Percentiles rank a stretch among this genome's conserved stretches.
Evolutionary conservation across 768 basidiomycete genomes (phyloP).

Genomic region (Scleroderma bovista): DNA sequence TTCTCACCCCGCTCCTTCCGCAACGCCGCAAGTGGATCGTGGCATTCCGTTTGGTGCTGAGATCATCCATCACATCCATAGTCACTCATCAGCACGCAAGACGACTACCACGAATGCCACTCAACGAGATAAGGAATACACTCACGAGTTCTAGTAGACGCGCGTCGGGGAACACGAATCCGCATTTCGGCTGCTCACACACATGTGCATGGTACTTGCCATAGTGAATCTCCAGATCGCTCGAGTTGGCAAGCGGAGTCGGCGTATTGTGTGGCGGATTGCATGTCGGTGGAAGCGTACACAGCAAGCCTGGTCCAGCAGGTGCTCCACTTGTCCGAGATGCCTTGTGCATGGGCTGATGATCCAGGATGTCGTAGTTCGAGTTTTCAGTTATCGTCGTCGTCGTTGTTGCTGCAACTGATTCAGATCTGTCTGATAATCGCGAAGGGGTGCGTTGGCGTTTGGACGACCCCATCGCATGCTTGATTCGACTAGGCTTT

Average conservation of each 20-base stretch:
- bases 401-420: slow-evolving; percentile 28
- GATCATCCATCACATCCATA: slow-evolving; percentile 1
- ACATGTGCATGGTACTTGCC: slow-evolving; percentile 81
- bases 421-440: slow-evolving; percentile 27
- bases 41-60: slow-evolving; percentile 82
- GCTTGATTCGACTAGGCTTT: too few relatives aligned
- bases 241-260: slow-evolving; percentile 57
- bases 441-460: slow-evolving; percentile 26
- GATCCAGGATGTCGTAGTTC: slow-evolving; percentile 4
- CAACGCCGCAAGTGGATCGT: slow-evolving; percentile 78
- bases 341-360: slow-evolving; percentile 30
- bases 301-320: slow-evolving; percentile 44
- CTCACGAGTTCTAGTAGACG: slow-evolving; percentile 75
- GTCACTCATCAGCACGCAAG: neutral
- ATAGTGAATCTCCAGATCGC: slow-evolving; percentile 79
- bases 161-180: slow-evolving; percentile 81
- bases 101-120: neutral
- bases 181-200: slow-evolving; percentile 63
- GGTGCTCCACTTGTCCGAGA: slow-evolving; percentile 24
- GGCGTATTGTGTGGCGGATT: slow-evolving; percentile 48
- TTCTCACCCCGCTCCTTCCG: slow-evolving; percentile 78
- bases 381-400: neutral
- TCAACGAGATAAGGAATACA: neutral
- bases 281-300: slow-evolving; percentile 82
- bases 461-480: slow-evolving; percentile 24